Base-by-base conservation (phyloP, 345 rosid genomes). In the Camelina sativa region DNA sequence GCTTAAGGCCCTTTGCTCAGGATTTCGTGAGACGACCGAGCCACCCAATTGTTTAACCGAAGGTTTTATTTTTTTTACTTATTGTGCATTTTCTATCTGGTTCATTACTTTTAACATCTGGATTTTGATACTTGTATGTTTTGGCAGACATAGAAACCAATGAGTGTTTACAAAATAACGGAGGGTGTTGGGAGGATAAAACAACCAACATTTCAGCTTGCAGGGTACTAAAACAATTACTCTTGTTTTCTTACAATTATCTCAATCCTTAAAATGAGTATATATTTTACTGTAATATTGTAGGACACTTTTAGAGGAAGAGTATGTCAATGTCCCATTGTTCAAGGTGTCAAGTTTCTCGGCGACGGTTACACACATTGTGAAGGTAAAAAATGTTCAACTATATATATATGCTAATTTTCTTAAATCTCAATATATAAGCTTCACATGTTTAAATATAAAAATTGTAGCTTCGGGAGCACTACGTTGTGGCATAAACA, bases 261-360 rank as follows among this genome's bases (percentile, higher is more conserved):
- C 11, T n/a, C 46, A 17, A 60, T 41, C 34, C 37, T 11, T 11
- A 32, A 43, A 17, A 71, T 4, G 23, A 55, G 38, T n/a, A 4
- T 52, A 0, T 5, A 7, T 47, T 0, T 55, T 62, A 3, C 22
- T 65, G 28, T 28, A 41, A 62, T 53, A 58, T 62, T 83, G 5
- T 64, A 94, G 98, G 97, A 94, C 78, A 94, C 98, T 58, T 94
- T 91, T 61, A 86, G 97, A 41, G 98, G 98, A 78, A 86, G 98
- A 77, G 93, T 91, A 44, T 94, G 98, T 62, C 88, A 91, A 65
- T 94, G 98, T 71, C 98, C 98, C 9, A 80, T 84, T 16, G 95
- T 88, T 56, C 91, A 82, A 52, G 97, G 98, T 56, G 91, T 89
- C 66, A 85, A 85, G 82, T 88, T 94, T 80, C 47, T 70, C 4